These are phyloP conservation scores for Globisporangium spiculum DNA, from an alignment of 352 stramenopile genomes.

Conservation along the genomic window DNA sequence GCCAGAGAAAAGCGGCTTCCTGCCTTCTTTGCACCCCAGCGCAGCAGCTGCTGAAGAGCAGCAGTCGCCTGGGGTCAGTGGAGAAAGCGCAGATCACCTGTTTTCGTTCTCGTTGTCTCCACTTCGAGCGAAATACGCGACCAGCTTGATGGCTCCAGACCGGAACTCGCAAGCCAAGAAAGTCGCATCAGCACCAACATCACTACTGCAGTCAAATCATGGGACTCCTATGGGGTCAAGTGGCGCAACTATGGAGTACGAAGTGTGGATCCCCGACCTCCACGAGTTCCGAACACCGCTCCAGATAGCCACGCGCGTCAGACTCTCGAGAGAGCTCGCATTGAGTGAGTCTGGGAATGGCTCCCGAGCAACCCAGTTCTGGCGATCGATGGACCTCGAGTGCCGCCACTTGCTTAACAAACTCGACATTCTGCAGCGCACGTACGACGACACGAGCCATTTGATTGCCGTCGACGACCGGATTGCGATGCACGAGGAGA, in stretches of 20 bases:
- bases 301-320: constrained; percentile 36
- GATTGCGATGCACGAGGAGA: constrained; percentile 13
- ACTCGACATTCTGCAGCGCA: constrained; percentile 12
- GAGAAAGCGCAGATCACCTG: constrained; percentile 4
- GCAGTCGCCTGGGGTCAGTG: too few species aligned
- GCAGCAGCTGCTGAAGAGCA: neutral
- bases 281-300: constrained; percentile 28
- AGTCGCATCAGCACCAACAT: neutral
- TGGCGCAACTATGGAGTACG: neutral
- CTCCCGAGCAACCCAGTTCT: neutral
- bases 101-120: constrained; percentile 13
- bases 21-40: neutral
- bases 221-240: neutral
- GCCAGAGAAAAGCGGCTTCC: neutral
- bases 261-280: constrained; percentile 30
- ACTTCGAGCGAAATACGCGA: constrained; percentile 11
- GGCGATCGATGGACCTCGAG: constrained; percentile 5
- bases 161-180: neutral
- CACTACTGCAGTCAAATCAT: neutral
- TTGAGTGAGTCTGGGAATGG: neutral
- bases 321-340: constrained; percentile 23
- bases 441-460: constrained; percentile 11
- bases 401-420: constrained; percentile 11
- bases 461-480: constrained; percentile 16
- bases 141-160: neutral